Evolutionary conservation across 768 basidiomycete genomes (phyloP), one percentile per base, ranked within the genome.

Genomic region (Stropharia rugosoannulata): DNA sequence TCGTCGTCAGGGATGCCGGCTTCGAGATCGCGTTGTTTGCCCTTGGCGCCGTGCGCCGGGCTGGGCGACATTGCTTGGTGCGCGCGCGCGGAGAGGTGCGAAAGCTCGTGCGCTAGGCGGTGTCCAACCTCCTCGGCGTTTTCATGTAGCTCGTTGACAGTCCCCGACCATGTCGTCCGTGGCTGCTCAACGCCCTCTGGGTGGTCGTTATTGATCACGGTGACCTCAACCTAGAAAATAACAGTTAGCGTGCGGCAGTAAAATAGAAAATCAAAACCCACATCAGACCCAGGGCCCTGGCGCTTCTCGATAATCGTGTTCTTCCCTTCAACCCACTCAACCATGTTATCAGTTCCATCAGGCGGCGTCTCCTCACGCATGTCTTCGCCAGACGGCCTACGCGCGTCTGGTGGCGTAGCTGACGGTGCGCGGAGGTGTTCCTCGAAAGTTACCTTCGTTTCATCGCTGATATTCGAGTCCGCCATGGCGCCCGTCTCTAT

Each of bases 221-320:
- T 80, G 16, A 89, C 86, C 39, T 86, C 81, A 49, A 87, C 82
- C 84, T 87, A 57, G 38, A 47, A 15, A 13, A 46, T 47, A 46
- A 25, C 1, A 25, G n/a, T 19, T 37, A 49, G n/a, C 5, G 29
- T 12, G 15, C 22, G 9, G 18, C 18, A 3, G 7, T 44, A 10
- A 35, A 35, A 43, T 25, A 54, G 38, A 45, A 6, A 11, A 46
- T 22, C 36, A 35, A 44, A n/a, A 66, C 70, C n/a, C 40, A 72
- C 70, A 59, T 72, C 70, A 29, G 58, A 56, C 5, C 69, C 67
- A 32, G 65, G 66, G 1, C 66, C 65, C 36, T 32, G 19, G 44
- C 56, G 54, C 48, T 59, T 61, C 56, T 72, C 70, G 32, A 68
- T 66, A 16, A 72, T 60, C 47, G 55, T 40, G 40, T 68, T 62